phyloP scores from a whole-genome alignment of 2,329 filamentous ascomycete genomes.

The Aaosphaeria pasadenensis region DNA sequence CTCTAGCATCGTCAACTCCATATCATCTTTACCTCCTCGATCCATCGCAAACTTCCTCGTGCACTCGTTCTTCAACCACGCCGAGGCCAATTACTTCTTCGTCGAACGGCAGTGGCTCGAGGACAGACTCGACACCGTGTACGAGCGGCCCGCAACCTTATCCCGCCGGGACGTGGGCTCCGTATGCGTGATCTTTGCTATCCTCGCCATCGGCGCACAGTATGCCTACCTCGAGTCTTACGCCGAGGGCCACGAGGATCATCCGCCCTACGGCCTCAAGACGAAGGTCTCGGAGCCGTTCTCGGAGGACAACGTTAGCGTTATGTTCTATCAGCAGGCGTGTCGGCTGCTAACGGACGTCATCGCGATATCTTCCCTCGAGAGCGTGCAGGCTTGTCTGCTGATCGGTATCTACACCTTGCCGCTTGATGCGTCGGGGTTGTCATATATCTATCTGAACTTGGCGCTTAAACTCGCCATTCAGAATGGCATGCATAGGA shows the following conservation, averaged over 20 bases:
- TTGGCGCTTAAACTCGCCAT: conserved; percentile 57
- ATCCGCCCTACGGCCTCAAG: background rate
- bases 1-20: conserved; percentile 4
- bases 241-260: background rate
- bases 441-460: conserved; percentile 57
- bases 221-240: conserved; percentile 22
- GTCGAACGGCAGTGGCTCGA: conserved; percentile 42
- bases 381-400: conserved; percentile 58
- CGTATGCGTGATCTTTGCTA: conserved; percentile 41
- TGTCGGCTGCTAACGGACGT: conserved; percentile 55
- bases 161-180: conserved; percentile 3
- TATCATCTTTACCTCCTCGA: conserved; percentile 6
- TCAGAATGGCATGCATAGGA: conserved; percentile 60
- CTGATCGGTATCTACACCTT: conserved; percentile 56
- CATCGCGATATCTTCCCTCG: conserved; percentile 55
- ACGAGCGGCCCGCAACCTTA: background rate
- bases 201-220: conserved; percentile 43
- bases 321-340: conserved; percentile 49
- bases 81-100: conserved; percentile 44
- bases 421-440: conserved; percentile 55
- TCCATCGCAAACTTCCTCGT: conserved; percentile 38
- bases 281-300: background rate
- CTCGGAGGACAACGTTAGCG: background rate
- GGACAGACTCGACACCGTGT: conserved; percentile 35
- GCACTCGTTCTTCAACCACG: conserved; percentile 44